Conservation (phyloP, 2,329 filamentous ascomycete genomes). For the Phaeomoniella chlamydospora region DNA sequence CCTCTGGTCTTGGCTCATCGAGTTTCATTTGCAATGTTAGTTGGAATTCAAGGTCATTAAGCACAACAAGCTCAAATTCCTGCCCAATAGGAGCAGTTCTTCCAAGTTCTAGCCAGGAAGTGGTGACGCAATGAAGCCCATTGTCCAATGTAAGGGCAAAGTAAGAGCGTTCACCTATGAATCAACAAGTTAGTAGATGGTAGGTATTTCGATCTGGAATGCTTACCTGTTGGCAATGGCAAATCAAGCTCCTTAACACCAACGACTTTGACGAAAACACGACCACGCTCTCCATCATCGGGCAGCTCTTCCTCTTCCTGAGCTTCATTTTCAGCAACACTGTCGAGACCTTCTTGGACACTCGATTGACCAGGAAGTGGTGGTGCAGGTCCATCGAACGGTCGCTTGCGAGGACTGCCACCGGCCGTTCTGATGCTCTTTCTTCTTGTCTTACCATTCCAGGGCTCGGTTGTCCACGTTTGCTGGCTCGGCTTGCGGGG, state of each 20-base stretch:
- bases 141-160: constrained; percentile 98
- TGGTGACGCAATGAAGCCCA: constrained; percentile 93
- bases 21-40: constrained; percentile 92
- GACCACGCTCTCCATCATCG: constrained; percentile 73
- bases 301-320: constrained; percentile 46
- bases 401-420: constrained; percentile 47
- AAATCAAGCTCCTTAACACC: constrained; percentile 92
- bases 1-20: constrained; percentile 56
- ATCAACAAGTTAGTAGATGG: constrained; percentile 12
- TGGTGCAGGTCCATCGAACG: constrained; percentile 51
- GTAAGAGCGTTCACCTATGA: constrained; percentile 69
- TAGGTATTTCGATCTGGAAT: neutral
- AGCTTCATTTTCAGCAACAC: constrained; percentile 55
- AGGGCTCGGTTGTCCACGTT: constrained; percentile 93
- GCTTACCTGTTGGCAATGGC: constrained; percentile 75
- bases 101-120: constrained; percentile 83
- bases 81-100: constrained; percentile 90
- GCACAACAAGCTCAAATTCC: constrained; percentile 93
- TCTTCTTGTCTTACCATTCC: constrained; percentile 69
- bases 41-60: constrained; percentile 97
- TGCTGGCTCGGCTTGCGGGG: constrained; percentile 71
- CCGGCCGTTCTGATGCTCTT: constrained; percentile 46
- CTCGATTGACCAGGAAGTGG: constrained; percentile 81
- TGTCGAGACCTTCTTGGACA: constrained; percentile 45
- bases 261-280: constrained; percentile 96